Base-by-base conservation (phyloP, 371 early-diverging fungal species). In the Actinomortierella wolfii region DNA sequence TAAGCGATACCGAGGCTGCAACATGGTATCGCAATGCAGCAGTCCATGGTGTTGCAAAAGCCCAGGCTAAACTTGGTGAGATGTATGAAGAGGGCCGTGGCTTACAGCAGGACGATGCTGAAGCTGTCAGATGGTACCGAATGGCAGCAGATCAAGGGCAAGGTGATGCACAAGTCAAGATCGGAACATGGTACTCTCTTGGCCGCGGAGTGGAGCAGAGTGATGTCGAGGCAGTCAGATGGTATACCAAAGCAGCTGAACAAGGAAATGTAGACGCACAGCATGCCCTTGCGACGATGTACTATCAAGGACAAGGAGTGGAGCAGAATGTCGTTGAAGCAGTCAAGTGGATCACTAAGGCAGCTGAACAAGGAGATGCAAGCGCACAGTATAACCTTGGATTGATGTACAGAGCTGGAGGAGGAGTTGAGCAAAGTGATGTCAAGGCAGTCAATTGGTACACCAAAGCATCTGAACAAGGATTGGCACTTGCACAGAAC, bases 251-350 rank as follows among this genome's bases (percentile, higher is more conserved):
- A 54, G 91, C 94, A 1, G 92, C 94, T 0, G 67, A 82, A 5
- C 91, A 92, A 68, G 92, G 92, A 13, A 90, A 93, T 63, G 83
- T 83, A 7, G 81, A 81, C 64, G 86, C 85, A 6, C 79, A 89
- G 62, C 92, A 87, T 73, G 93, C 92, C 50, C 81, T 94, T 1
- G 95, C 92, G 7, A 91, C 87, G 60, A 93, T 90, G 61, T 86
- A 87, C 63, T 90, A 93, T 69, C 89, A 91, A 53, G 95, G 94
- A n/a, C 86, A 93, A 48, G 94, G 94, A 28, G 78, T 86, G 0
- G 66, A 71, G 8, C 82, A 80, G 62, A 82, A 92, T 61, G 81
- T 86, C 4, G 51, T 67, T 11, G 81, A 84, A 61, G 94, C 94
- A 2, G 84, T 92, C 28, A 67, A 83, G 63, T 90, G 87, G 87